Evolutionary conservation across 257 asterid genomes (phyloP), one percentile per base, ranked within the genome.

Genomic region (Salvia splendens): DNA sequence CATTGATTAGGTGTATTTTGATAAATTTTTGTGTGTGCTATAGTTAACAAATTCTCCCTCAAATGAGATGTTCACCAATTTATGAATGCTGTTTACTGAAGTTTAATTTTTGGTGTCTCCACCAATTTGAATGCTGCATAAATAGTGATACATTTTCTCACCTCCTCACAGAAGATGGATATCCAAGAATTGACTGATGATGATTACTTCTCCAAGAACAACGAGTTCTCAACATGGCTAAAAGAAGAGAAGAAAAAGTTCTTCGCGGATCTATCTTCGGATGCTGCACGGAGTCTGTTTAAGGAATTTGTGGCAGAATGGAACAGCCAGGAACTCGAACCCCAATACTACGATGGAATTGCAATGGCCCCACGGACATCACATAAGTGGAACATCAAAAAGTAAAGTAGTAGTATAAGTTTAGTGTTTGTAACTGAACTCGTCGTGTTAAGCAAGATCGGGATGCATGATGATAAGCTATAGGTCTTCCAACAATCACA

Each of bases 161-260:
- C 55, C 58, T 68, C 30, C 15, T 61, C 65, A 46, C 86, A 89
- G 98, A 88, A 80, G 57, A 53, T 77, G 64, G 75, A 85, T 30
- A n/a, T 84, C 63, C 83, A 85, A 59, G 96, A 88, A 62, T 63
- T 93, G 67, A 82, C 95, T 6, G 77, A 61, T 16, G 94, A 85
- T 7, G 99, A 93, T 69, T 93, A 93, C 82, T 93, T 93, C 84
- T 81, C 92, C 55, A 93, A 85, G 89, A 93, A 84, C 77, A 88
- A 86, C 36, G 99, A 93, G 69, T 93, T 93, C 68, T 80, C 99
- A 2, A 78, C 76, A 61, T 93, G 99, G 99, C 92, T 93, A 14
- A 93, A 88, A 68, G 87, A 88, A 58, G 95, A 88, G 87, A 90
- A 68, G 61, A 72, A 75, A 0, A 17, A 69, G 52, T 93, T 82